phyloP scores from a whole-genome alignment of 1,284 basidiomycete genomes.

The Sporisorium sorghi region DNA sequence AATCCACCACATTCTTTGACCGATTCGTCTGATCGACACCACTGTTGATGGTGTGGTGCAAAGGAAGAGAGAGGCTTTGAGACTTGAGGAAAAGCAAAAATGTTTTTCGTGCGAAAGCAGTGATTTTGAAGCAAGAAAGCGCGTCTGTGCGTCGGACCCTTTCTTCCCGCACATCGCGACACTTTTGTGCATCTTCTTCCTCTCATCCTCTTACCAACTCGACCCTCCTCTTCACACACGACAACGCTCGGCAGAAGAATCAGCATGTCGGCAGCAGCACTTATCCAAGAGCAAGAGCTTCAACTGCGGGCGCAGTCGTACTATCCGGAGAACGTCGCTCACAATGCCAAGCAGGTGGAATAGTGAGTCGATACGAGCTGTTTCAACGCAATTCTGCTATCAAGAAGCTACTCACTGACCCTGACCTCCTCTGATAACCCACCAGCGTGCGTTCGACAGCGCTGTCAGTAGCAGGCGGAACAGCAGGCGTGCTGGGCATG shows the following conservation, averaged over 20 bases:
- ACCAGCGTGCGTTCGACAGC: slow-evolving; percentile 60
- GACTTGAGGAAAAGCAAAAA: neutral
- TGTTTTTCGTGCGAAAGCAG: slow-evolving; percentile 17
- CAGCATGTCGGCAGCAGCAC: slow-evolving; percentile 43
- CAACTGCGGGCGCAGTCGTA: slow-evolving; percentile 53
- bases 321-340: slow-evolving; percentile 58
- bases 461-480: slow-evolving; percentile 59
- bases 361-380: slow-evolving; percentile 51
- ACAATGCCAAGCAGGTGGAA: slow-evolving; percentile 62
- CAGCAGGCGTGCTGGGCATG: slow-evolving; percentile 64
- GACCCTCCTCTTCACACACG: neutral
- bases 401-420: neutral
- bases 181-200: neutral
- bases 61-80: neutral
- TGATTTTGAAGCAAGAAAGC: slow-evolving; percentile 2
- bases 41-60: neutral
- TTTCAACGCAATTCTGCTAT: neutral
- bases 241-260: neutral
- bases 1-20: neutral
- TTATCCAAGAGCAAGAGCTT: slow-evolving; percentile 45
- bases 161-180: neutral
- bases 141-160: slow-evolving; percentile 17
- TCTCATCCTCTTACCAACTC: neutral
- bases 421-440: too few relatives aligned
- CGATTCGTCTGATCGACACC: neutral